These are phyloP conservation scores for Ormosia emarginata DNA, from an alignment of 306 rosid species.

Conservation along the genomic window DNA sequence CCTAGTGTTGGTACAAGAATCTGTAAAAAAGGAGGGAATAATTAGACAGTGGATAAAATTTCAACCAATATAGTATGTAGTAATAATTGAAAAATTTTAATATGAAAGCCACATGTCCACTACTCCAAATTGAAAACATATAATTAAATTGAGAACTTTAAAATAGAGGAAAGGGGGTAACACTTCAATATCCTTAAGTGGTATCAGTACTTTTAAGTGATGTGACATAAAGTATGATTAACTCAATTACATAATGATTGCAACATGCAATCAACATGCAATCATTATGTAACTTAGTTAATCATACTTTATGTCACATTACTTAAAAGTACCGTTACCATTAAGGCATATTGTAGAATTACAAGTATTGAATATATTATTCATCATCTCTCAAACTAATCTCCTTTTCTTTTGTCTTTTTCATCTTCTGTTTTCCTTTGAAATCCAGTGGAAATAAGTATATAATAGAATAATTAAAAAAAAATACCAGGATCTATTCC, in stretches of 20 bases:
- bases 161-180: background rate
- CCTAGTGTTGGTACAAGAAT: slow-evolving; percentile 49
- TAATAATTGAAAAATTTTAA: background rate
- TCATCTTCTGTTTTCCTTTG: background rate
- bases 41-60: background rate
- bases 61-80: background rate
- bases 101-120: background rate
- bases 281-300: too few species aligned
- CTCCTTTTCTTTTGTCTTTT: background rate
- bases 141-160: background rate
- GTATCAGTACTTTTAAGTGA: too few species aligned
- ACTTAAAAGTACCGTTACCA: background rate
- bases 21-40: slow-evolving; percentile 14
- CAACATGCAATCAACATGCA: too few species aligned
- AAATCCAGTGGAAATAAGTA: background rate
- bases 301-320: background rate
- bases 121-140: background rate
- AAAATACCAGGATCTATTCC: slow-evolving; percentile 65
- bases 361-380: background rate
- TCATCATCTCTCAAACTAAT: background rate
- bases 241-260: background rate
- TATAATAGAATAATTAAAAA: background rate
- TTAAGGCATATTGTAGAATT: too few species aligned
- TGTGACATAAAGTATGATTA: background rate
- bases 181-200: background rate